These are phyloP conservation scores for Erodium trifolium DNA, from an alignment of 441 rosid species.

Conservation along the genomic window DNA sequence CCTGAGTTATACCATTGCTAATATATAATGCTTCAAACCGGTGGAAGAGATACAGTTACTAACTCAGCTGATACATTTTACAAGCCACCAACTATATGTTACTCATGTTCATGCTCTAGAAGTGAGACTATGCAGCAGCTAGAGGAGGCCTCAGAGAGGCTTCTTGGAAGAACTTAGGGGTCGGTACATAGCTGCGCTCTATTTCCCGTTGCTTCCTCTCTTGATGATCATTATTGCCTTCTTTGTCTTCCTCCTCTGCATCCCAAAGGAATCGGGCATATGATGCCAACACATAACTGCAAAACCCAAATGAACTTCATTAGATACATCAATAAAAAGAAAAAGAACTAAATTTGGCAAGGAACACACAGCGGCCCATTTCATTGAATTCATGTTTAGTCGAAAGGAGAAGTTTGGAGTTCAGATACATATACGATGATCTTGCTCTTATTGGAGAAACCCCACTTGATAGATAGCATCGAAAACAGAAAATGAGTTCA, in stretches of 20 bases:
- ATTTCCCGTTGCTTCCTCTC: not conserved
- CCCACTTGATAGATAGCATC: not conserved
- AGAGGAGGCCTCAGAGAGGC: conserved; percentile 2
- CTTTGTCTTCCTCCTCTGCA: conserved; percentile 29
- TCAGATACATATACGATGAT: too few relatives aligned
- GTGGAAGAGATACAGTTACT: conserved; percentile 1
- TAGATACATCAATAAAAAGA: not conserved
- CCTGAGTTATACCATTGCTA: not conserved
- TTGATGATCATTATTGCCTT: conserved; percentile 31
- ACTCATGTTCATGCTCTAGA: too few relatives aligned
- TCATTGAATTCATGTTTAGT: not conserved
- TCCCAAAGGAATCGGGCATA: conserved; percentile 88
- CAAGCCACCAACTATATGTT: too few relatives aligned
- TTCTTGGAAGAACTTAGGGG: conserved; percentile 1
- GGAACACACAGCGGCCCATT: not conserved
- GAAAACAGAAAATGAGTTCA: not conserved
- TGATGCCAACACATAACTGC: conserved; percentile 74
- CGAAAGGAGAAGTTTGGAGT: too few relatives aligned
- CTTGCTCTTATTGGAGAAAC: not conserved
- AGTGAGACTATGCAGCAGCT: not conserved
- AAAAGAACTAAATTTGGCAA: too few relatives aligned
- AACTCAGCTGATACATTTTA: not conserved
- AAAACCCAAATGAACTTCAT: not conserved
- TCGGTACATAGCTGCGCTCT: not conserved
- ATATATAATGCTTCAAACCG: not conserved